Base-by-base conservation (phyloP, 192 early-diverging fungal species). In the Backusella tuberculispora region DNA sequence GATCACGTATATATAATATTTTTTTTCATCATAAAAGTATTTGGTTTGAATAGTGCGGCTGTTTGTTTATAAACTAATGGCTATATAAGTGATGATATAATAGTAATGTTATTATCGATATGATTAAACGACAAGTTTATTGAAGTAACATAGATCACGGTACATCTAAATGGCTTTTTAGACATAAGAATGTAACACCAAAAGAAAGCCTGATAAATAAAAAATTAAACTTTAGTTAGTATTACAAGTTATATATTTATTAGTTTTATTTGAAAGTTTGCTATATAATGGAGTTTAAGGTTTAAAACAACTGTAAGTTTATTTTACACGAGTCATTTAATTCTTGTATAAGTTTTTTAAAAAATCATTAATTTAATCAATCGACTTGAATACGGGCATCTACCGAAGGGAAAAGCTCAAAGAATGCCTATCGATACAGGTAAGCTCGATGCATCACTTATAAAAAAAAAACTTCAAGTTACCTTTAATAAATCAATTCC, bases 401-500 rank as follows among this genome's bases (percentile, higher is more conserved):
- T 1, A 78, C 66, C 14, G 45, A 50, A 26, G 76, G 76, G 45
- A 73, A 78, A 21, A 78, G 66, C 34, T 78, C 76, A 73, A 68
- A 78, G 29, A 72, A 78, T 7, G 76, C 76, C 71, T 75, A 75
- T 15, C 5, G 4, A 38, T 21, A 21, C 9, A n/a, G 17, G 13
- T 53, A 40, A 29, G 13, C n/a, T 6, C 9, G 38, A 0, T 12
- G 14, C 5, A 9, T 24, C 1, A 1, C 1, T 4, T 5, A 42
- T 24, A 43, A 14, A 56, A 50, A 56, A 14, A 73, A 19, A 26
- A 38, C 5, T 6, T 41, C 8, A 42, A 44, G 42, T 69, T 83
- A 89, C 93, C 74, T 92, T 87, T 80, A 99, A 97, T 71, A 99
- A 83, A 73, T 88, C 84, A 74, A 98, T 92, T 15, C 95, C 90